Evolutionary conservation across 2,329 filamentous ascomycete genomes (phyloP).

Genomic region (Arthrobotrys iridis): DNA sequence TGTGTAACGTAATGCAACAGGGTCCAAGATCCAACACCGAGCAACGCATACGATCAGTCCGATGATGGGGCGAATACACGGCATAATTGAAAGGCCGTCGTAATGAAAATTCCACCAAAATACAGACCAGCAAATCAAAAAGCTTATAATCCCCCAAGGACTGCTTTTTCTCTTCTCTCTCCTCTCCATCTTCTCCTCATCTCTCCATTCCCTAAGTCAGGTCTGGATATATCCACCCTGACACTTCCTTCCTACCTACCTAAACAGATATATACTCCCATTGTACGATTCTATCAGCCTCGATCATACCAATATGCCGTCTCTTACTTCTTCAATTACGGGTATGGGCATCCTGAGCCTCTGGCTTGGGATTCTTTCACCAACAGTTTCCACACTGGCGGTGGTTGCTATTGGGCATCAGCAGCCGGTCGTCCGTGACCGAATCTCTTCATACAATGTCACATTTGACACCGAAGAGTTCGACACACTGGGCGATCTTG

Average conservation of each 20-base stretch:
- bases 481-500: conserved; percentile 45
- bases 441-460: conserved; percentile 36
- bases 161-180: not conserved
- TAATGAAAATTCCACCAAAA: not conserved
- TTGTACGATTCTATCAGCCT: not conserved
- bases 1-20: not conserved
- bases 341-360: not conserved
- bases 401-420: not conserved
- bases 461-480: conserved; percentile 41
- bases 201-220: not conserved
- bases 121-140: not conserved
- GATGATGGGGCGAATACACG: not conserved
- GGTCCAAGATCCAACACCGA: not conserved
- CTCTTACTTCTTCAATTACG: not conserved
- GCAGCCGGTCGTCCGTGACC: conserved; percentile 18
- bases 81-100: not conserved
- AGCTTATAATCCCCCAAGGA: too few species aligned
- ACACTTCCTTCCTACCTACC: not conserved
- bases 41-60: not conserved
- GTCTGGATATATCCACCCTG: not conserved
- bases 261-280: not conserved
- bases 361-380: not conserved
- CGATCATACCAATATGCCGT: not conserved
- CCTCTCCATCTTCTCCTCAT: not conserved
- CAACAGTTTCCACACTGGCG: not conserved